Conservation (phyloP, 768 basidiomycete genomes). For the Trametes cubensis region DNA sequence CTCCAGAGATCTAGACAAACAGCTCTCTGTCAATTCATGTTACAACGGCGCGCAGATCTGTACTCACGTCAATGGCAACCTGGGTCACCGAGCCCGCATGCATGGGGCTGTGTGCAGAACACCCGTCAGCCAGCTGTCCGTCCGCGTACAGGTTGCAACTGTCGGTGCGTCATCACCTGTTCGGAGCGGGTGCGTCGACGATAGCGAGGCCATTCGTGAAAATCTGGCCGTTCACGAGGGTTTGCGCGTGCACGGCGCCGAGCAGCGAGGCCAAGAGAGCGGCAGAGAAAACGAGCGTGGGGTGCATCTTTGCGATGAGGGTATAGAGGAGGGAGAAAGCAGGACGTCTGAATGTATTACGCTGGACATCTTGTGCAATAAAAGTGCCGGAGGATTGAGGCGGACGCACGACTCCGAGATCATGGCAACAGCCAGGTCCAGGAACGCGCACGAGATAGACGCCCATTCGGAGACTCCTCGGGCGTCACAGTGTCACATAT, state of each 20-base stretch:
- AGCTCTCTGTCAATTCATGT: background rate
- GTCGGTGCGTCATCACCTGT: slow-evolving; percentile 21
- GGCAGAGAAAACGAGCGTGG: slow-evolving; percentile 26
- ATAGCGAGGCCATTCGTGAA: slow-evolving; percentile 40
- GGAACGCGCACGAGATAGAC: slow-evolving; percentile 4
- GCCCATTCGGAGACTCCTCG: slow-evolving; percentile 17
- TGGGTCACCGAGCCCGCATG: slow-evolving; percentile 36
- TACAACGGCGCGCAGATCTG: no score
- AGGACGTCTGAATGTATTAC: background rate
- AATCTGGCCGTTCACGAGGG: slow-evolving; percentile 33
- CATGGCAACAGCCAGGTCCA: slow-evolving; percentile 15
- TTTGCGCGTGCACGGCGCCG: slow-evolving; percentile 26
- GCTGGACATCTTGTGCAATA: background rate
- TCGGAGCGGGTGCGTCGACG: slow-evolving; percentile 35
- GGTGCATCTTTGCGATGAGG: slow-evolving; percentile 20
- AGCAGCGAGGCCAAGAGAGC: slow-evolving; percentile 15
- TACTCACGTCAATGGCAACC: slow-evolving; percentile 40
- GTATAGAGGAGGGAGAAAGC: background rate
- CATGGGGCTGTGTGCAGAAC: slow-evolving; percentile 27
- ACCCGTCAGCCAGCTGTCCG: background rate
- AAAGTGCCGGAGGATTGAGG: background rate
- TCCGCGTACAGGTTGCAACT: background rate
- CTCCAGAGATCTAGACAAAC: slow-evolving; percentile 43
- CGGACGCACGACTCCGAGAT: background rate
- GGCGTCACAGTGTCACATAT: background rate